Evolutionary conservation across 805 yeast species (phyloP), one percentile per base, ranked within the genome.

Genomic region (Yamadazyma kitorensis): DNA sequence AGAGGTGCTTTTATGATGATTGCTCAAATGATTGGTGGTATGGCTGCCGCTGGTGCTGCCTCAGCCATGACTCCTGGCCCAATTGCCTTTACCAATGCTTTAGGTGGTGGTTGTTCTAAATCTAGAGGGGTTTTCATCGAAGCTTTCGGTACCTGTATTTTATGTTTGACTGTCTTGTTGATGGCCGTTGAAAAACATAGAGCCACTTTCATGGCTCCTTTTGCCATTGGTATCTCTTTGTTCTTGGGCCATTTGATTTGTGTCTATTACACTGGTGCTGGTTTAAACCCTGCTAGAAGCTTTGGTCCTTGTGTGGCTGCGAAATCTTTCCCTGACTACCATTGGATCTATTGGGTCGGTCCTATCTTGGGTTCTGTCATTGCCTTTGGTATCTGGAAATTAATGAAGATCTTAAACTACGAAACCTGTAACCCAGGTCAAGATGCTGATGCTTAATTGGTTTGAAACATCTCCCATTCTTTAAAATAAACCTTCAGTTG

Each of bases 331-430:
- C 94, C 95, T 22, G 57, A 52, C 52, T 86, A 86, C 67, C 87
- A 80, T 72, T 86, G 94, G 95, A 86, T 87, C 46, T 86, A 86
- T 73, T 86, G 94, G 93, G 78, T 86, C 38, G 96, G 96, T 35
- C 95, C 96, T 41, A 49, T 80, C 36, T 54, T 83, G 39, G 95
- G 95, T 45, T 64, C 89, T 8, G 41, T 72, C 36, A 55, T 86
- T 47, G 81, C 94, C 24, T 76, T 72, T 47, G 74, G 72, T 41
- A 68, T 85, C 45, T 84, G 86, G 82, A 71, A 79, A 55, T 44
- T 76, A 31, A 68, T 86, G 64, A 80, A 77, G 59, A 49, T 74
- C 51, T 67, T 83, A 51, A 73, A 82, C 52, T 83, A 82, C 63
- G 80, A 78, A 64, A 48, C 54, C 27, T 44, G 50, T 43, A 78